Percentiles rank a stretch among this genome's conserved stretches.
phyloP scores from a whole-genome alignment of 345 rosid genomes.

The Microthlaspi erraticum region DNA sequence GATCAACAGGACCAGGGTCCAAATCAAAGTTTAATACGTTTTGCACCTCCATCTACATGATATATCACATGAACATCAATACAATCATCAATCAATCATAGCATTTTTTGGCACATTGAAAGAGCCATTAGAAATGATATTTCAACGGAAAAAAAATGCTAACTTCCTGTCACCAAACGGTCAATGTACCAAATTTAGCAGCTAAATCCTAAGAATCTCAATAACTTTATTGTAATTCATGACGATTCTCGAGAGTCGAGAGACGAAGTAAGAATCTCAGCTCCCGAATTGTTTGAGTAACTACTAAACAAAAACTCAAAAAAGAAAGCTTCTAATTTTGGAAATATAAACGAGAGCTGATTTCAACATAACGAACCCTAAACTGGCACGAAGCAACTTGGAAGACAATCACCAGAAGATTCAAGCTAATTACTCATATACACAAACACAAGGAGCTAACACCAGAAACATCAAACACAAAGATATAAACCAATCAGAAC shows the following conservation, averaged over 20 bases:
- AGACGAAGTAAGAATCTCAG: not conserved
- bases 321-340: slow-evolving; percentile 15
- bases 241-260: not conserved
- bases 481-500: not conserved
- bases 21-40: slow-evolving; percentile 39
- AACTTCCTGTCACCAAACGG: not conserved
- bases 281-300: not conserved
- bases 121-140: slow-evolving; percentile 4
- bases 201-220: not conserved
- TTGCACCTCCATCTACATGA: slow-evolving; percentile 47
- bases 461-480: slow-evolving; percentile 17
- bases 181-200: not conserved
- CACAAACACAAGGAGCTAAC: slow-evolving; percentile 6
- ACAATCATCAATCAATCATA: not conserved
- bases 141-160: not conserved
- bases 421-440: slow-evolving; percentile 2
- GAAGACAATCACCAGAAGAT: not conserved
- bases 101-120: not conserved
- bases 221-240: not conserved
- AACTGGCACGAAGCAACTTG: not conserved
- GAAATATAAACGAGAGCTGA: not conserved
- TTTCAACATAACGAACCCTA: slow-evolving; percentile 30
- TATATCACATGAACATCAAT: slow-evolving; percentile 8
- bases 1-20: slow-evolving; percentile 53
- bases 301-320: not conserved